phyloP scores from a whole-genome alignment of 768 basidiomycete genomes.

The Termitomyces sp. region DNA sequence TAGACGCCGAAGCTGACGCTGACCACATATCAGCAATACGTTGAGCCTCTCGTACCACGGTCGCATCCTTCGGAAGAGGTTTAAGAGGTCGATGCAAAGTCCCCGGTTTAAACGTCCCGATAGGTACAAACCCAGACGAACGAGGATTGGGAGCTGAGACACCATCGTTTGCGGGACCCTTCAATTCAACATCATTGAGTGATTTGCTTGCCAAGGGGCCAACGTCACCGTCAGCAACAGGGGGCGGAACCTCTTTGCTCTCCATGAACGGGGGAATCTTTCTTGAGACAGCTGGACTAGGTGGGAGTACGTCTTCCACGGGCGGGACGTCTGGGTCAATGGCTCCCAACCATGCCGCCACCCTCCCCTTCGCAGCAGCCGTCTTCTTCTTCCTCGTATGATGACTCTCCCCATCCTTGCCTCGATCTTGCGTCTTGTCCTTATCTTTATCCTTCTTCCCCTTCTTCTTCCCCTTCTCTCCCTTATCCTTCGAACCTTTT shows the following conservation, averaged over 20 bases:
- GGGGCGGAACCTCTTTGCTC: background rate
- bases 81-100: constrained; percentile 26
- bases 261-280: constrained; percentile 5
- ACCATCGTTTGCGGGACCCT: constrained; percentile 14
- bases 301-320: constrained; percentile 45
- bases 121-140: constrained; percentile 74
- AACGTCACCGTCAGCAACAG: background rate
- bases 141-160: constrained; percentile 61
- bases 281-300: constrained; percentile 28
- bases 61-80: constrained; percentile 25
- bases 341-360: constrained; percentile 76
- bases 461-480: constrained; percentile 24
- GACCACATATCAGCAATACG: constrained; percentile 41
- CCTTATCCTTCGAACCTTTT: constrained; percentile 25
- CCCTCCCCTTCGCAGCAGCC: constrained; percentile 59
- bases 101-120: constrained; percentile 51
- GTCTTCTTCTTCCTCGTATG: constrained; percentile 21
- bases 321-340: constrained; percentile 60
- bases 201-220: constrained; percentile 3
- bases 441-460: constrained; percentile 26
- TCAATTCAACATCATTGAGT: background rate
- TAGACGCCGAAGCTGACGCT: constrained; percentile 9
- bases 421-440: constrained; percentile 22
- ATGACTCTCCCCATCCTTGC: constrained; percentile 24
- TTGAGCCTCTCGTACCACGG: constrained; percentile 36